Evolutionary conservation across 306 rosid species (phyloP).

Genomic region (Calophaca sinica): DNA sequence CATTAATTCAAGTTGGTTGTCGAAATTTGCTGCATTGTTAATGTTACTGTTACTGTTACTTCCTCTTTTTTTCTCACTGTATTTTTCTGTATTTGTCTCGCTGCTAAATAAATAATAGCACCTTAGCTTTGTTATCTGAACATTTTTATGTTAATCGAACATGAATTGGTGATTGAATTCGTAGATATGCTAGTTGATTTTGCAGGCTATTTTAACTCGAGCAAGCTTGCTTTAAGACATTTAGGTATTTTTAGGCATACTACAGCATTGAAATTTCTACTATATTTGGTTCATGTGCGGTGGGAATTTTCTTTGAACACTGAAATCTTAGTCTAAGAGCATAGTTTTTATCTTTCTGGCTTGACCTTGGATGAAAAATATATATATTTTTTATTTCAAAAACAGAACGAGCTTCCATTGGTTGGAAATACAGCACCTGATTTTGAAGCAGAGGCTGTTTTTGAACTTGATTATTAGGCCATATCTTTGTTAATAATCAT

Average conservation of each 20-base stretch:
- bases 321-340: not conserved
- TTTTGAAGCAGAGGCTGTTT: slow-evolving; percentile 96
- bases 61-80: too few relatives aligned
- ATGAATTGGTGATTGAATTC: too few relatives aligned
- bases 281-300: not conserved
- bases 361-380: not conserved
- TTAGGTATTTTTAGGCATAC: slow-evolving; percentile 3
- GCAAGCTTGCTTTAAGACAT: not conserved
- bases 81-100: too few relatives aligned
- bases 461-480: too few relatives aligned
- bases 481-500: too few relatives aligned
- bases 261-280: not conserved
- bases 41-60: too few relatives aligned
- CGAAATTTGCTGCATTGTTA: too few relatives aligned
- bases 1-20: not conserved
- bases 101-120: too few relatives aligned
- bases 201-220: too few relatives aligned
- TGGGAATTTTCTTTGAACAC: not conserved
- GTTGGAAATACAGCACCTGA: slow-evolving; percentile 86
- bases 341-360: not conserved
- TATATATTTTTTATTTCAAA: not conserved
- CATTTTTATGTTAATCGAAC: too few relatives aligned
- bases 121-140: too few relatives aligned
- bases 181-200: too few relatives aligned
- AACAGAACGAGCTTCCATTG: slow-evolving; percentile 66